Conservation (phyloP, 805 yeast genomes). For the Sugiyamaella smithiae region DNA sequence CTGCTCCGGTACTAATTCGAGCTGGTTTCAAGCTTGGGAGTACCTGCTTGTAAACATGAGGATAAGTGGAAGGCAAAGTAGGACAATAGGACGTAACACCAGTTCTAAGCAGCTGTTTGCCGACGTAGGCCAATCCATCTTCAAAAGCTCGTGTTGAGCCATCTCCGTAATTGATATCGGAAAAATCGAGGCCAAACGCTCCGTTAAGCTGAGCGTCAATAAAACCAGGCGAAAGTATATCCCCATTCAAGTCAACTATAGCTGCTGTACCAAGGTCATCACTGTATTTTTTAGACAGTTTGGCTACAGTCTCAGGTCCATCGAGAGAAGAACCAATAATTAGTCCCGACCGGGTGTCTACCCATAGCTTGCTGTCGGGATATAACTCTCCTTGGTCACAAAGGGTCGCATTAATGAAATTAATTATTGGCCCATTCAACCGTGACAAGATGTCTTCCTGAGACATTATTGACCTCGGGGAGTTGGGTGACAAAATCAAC, state of each 20-base stretch:
- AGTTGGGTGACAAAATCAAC: constrained; percentile 17
- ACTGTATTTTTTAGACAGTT: not conserved
- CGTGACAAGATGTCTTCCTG: constrained; percentile 15
- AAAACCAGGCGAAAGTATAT: constrained; percentile 52
- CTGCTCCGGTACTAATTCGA: constrained; percentile 32
- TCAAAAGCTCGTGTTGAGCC: constrained; percentile 24
- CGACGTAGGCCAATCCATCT: constrained; percentile 22
- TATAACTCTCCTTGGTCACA: constrained; percentile 25
- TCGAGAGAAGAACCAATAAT: constrained; percentile 33
- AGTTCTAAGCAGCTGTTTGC: constrained; percentile 39
- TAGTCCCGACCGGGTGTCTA: constrained; percentile 42
- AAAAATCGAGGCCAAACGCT: constrained; percentile 54
- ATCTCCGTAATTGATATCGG: constrained; percentile 37
- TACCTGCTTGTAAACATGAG: constrained; percentile 47
- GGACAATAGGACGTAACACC: constrained; percentile 59
- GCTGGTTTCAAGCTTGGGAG: constrained; percentile 43
- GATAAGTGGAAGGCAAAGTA: constrained; percentile 52
- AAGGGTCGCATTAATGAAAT: constrained; percentile 24
- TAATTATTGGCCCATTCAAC: constrained; percentile 10
- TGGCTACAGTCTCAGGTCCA: constrained; percentile 25
- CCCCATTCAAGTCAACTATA: constrained; percentile 46
- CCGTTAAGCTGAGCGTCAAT: constrained; percentile 59
- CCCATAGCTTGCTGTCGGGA: constrained; percentile 40
- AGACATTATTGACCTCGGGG: constrained; percentile 20
- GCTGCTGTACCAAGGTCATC: not conserved